These are phyloP conservation scores for Irpex lacteus DNA, from an alignment of 1,284 basidiomycete species.

Conservation along the genomic window DNA sequence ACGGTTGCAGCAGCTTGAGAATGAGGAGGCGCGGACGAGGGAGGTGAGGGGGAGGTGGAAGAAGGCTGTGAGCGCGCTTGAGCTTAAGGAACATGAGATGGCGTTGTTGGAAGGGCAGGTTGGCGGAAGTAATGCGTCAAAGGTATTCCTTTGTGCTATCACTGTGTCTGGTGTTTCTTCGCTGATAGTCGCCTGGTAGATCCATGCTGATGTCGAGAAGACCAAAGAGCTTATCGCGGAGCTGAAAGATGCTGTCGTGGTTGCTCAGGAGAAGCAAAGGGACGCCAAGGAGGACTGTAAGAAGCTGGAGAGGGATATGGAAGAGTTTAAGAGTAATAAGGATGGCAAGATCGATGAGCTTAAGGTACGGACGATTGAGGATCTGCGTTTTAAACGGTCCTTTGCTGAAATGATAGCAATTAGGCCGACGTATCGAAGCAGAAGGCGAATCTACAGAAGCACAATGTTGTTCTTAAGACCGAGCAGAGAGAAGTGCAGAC, in stretches of 20 bases:
- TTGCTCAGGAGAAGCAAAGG: slow-evolving; percentile 76
- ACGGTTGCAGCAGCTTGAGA: slow-evolving; percentile 55
- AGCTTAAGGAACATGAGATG: slow-evolving; percentile 90
- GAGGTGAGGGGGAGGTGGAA: slow-evolving; percentile 71
- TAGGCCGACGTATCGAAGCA: slow-evolving; percentile 79
- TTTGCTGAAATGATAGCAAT: background rate
- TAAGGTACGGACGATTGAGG: slow-evolving; percentile 53
- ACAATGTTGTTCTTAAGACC: slow-evolving; percentile 78
- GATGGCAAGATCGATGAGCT: slow-evolving; percentile 95
- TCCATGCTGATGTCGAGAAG: slow-evolving; percentile 78
- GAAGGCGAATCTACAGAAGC: slow-evolving; percentile 81
- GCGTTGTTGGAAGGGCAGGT: slow-evolving; percentile 83
- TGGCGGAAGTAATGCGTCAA: slow-evolving; percentile 84
- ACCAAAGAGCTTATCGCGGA: slow-evolving; percentile 67
- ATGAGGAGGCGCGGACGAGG: slow-evolving; percentile 53
- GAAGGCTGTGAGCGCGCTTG: slow-evolving; percentile 67
- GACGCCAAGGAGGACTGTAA: slow-evolving; percentile 76
- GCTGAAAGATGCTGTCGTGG: slow-evolving; percentile 63
- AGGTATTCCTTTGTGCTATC: slow-evolving; percentile 47
- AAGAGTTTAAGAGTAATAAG: slow-evolving; percentile 98
- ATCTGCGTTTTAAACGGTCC: background rate
- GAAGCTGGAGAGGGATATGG: slow-evolving; percentile 94
- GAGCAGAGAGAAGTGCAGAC: slow-evolving; percentile 90
- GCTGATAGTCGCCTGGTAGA: slow-evolving; percentile 39
- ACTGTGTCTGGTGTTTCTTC: background rate